Evolutionary conservation across 2,329 filamentous ascomycete species (phyloP).

Genomic region (Penicillium rolfsii): DNA sequence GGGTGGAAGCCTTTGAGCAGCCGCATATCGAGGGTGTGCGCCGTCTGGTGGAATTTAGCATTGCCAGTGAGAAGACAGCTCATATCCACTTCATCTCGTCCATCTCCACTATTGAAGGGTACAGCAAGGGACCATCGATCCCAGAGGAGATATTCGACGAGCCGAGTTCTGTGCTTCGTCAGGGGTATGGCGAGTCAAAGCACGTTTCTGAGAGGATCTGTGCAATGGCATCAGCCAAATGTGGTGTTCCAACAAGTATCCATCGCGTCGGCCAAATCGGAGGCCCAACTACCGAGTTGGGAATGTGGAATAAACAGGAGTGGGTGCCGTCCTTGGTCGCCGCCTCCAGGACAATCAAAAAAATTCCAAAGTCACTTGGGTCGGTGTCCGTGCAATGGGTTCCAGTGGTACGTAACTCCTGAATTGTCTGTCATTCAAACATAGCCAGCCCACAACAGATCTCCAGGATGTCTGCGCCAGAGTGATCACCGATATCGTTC

Average conservation of each 20-base stretch:
- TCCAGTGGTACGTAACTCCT: conserved; percentile 25
- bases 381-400: conserved; percentile 53
- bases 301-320: conserved; percentile 61
- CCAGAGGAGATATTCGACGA: conserved; percentile 27
- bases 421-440: not conserved
- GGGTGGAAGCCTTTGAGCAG: conserved; percentile 18
- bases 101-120: conserved; percentile 32
- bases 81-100: conserved; percentile 35
- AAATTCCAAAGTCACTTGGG: conserved; percentile 53
- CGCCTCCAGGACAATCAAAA: conserved; percentile 54
- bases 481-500: conserved; percentile 18
- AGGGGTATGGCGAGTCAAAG: conserved; percentile 44
- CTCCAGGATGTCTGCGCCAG: conserved; percentile 17
- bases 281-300: conserved; percentile 40
- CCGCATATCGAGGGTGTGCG: conserved; percentile 17
- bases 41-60: conserved; percentile 32
- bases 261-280: conserved; percentile 42
- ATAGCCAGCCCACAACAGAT: not conserved
- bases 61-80: conserved; percentile 17
- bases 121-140: conserved; percentile 29
- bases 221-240: conserved; percentile 27
- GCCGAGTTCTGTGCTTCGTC: conserved; percentile 34
- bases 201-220: conserved; percentile 52
- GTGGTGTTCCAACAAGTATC: conserved; percentile 28
- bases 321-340: conserved; percentile 49